These are phyloP conservation scores for Chenopodium formosanum DNA, from an alignment of 148 eudicot species.

Conservation along the genomic window DNA sequence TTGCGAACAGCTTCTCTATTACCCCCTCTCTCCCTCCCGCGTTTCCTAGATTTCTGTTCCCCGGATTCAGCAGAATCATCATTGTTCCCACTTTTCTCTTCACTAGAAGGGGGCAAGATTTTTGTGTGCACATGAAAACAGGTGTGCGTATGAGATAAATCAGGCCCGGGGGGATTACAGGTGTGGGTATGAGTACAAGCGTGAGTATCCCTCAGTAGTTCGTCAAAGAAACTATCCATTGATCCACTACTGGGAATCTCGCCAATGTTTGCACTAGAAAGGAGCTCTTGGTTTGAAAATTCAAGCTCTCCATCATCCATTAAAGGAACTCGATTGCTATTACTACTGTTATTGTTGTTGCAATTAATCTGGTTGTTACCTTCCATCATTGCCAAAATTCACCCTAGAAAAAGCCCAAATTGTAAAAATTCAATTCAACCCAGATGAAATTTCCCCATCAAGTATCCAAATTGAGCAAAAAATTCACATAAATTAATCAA, in stretches of 20 bases:
- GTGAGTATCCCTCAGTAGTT: constrained; percentile 64
- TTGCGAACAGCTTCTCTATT: constrained; percentile 92
- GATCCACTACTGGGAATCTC: constrained; percentile 73
- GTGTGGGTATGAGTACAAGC: constrained; percentile 92
- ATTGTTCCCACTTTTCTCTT: constrained; percentile 52
- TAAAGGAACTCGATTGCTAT: constrained; percentile 18
- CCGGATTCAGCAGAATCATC: constrained; percentile 76
- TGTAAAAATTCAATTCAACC: constrained; percentile 1
- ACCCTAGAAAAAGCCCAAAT: constrained; percentile 4
- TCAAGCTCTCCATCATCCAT: constrained; percentile 86
- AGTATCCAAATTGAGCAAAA: not conserved
- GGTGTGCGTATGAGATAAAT: constrained; percentile 79
- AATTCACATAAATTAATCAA: constrained; percentile 4
- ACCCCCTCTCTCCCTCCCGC: constrained; percentile 61
- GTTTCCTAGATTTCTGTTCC: constrained; percentile 60
- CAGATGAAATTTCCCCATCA: not conserved
- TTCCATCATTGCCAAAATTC: constrained; percentile 15
- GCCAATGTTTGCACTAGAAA: constrained; percentile 50
- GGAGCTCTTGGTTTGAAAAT: constrained; percentile 68
- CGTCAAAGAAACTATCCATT: constrained; percentile 73
- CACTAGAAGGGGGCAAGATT: constrained; percentile 53
- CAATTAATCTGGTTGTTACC: not conserved
- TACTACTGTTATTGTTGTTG: constrained; percentile 11
- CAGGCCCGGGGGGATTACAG: constrained; percentile 93
- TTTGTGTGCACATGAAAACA: constrained; percentile 91